Evolutionary conservation across 1,284 basidiomycete genomes (phyloP).

Genomic region (Sporisorium graminicola): DNA sequence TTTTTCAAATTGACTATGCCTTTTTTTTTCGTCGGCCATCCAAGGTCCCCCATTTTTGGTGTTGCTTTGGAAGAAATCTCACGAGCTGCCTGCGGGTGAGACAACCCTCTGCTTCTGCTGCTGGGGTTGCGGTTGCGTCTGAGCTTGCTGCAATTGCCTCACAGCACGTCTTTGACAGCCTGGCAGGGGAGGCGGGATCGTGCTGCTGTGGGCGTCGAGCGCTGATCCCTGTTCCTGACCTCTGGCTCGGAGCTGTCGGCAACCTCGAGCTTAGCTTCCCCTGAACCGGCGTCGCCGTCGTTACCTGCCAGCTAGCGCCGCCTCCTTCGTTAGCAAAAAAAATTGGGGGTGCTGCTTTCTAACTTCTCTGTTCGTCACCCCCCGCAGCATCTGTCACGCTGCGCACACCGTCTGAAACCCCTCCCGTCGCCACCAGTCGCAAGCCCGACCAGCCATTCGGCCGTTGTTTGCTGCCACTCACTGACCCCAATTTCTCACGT

Average conservation of each 20-base stretch:
- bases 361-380: constrained; percentile 42
- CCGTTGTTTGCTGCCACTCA: neutral
- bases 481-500: constrained; percentile 13
- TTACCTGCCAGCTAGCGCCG: constrained; percentile 1
- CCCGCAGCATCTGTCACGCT: constrained; percentile 28
- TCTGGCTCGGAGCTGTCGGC: constrained; percentile 1
- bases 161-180: neutral
- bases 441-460: constrained; percentile 5
- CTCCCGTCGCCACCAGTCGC: constrained; percentile 13
- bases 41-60: constrained; percentile 5
- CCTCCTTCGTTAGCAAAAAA: neutral
- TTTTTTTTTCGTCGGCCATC: neutral
- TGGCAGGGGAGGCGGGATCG: neutral
- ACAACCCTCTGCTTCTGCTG: neutral
- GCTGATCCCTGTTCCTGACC: constrained; percentile 11
- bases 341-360: constrained; percentile 39
- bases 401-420: constrained; percentile 7
- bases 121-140: neutral
- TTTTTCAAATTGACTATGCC: constrained; percentile 1
- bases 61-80: constrained; percentile 10
- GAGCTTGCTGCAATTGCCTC: neutral
- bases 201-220: constrained; percentile 3
- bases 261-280: constrained; percentile 8
- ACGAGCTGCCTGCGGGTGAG: constrained; percentile 3
- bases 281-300: constrained; percentile 8